Evolutionary conservation across 352 stramenopile genomes (phyloP).

Genomic region (Globisporangium alternatum): DNA sequence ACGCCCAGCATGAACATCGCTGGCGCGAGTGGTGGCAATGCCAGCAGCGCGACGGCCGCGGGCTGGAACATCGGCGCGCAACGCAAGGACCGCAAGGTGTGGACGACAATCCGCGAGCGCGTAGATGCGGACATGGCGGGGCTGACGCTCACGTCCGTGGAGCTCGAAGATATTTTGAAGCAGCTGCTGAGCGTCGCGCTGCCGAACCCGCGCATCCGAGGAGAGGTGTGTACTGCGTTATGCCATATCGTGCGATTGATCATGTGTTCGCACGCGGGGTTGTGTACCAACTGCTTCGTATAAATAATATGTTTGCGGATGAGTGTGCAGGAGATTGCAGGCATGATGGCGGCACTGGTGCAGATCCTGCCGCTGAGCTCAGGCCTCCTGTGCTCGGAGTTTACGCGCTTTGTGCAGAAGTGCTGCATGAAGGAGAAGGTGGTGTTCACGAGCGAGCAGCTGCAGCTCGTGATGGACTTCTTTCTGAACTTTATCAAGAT

Average conservation of each 20-base stretch:
- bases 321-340: constrained; percentile 45
- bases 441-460: constrained; percentile 49
- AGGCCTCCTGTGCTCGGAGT: constrained; percentile 75
- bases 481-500: constrained; percentile 74
- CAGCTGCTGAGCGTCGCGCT: constrained; percentile 56
- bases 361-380: constrained; percentile 66
- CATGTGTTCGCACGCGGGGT: neutral
- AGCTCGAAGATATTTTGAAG: constrained; percentile 78
- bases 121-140: constrained; percentile 54
- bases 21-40: neutral
- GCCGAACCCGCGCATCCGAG: constrained; percentile 64
- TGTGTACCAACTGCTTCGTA: neutral
- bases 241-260: neutral
- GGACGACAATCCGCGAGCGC: constrained; percentile 46
- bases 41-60: neutral
- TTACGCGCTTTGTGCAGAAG: constrained; percentile 75
- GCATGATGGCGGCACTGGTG: constrained; percentile 52
- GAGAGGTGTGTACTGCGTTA: constrained; percentile 32
- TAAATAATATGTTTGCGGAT: neutral
- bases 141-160: constrained; percentile 64
- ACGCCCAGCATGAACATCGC: constrained; percentile 10
- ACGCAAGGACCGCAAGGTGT: constrained; percentile 67
- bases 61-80: constrained; percentile 61
- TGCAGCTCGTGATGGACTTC: constrained; percentile 64
- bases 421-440: constrained; percentile 74